Percentiles rank a stretch among this genome's conserved stretches.
phyloP scores from a whole-genome alignment of 495 filamentous ascomycete genomes.

The Aspergillus homomorphus region DNA sequence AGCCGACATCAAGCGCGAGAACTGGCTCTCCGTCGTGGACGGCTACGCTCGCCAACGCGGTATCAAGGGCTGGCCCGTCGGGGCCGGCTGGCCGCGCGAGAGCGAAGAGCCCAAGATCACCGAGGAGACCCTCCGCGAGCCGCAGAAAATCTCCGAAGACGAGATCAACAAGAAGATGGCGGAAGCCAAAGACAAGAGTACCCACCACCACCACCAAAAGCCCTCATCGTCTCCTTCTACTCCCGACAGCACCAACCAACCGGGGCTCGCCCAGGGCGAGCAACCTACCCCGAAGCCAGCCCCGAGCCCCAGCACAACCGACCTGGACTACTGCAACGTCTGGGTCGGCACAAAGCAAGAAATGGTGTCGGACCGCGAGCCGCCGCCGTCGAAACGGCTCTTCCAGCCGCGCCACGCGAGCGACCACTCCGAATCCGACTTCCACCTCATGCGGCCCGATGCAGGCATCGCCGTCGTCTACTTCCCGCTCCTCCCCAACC shows the following conservation, averaged over 20 bases:
- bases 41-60: constrained; percentile 86
- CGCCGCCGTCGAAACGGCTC: constrained; percentile 62
- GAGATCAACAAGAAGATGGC: constrained; percentile 62
- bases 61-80: constrained; percentile 90
- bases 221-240: not conserved
- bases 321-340: constrained; percentile 85
- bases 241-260: constrained; percentile 9
- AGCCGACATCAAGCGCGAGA: constrained; percentile 78
- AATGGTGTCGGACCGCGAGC: constrained; percentile 54
- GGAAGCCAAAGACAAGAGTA: constrained; percentile 55
- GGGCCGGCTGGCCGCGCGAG: constrained; percentile 80
- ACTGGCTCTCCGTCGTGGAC: constrained; percentile 91
- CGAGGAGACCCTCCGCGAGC: constrained; percentile 62
- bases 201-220: constrained; percentile 13
- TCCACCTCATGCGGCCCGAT: constrained; percentile 69
- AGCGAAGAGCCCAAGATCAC: constrained; percentile 51
- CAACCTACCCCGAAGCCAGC: constrained; percentile 11
- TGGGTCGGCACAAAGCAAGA: constrained; percentile 88
- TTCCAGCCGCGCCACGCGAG: constrained; percentile 30
- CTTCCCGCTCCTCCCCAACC: constrained; percentile 83
- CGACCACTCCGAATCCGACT: constrained; percentile 55
- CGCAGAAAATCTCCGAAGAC: constrained; percentile 57
- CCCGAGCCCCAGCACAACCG: constrained; percentile 37
- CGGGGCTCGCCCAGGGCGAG: not conserved
- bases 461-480: constrained; percentile 90